Percentiles rank a stretch among this genome's conserved stretches.
Evolutionary conservation across 1,284 basidiomycete genomes (phyloP).

Genomic region (Takashimella koratensis): DNA sequence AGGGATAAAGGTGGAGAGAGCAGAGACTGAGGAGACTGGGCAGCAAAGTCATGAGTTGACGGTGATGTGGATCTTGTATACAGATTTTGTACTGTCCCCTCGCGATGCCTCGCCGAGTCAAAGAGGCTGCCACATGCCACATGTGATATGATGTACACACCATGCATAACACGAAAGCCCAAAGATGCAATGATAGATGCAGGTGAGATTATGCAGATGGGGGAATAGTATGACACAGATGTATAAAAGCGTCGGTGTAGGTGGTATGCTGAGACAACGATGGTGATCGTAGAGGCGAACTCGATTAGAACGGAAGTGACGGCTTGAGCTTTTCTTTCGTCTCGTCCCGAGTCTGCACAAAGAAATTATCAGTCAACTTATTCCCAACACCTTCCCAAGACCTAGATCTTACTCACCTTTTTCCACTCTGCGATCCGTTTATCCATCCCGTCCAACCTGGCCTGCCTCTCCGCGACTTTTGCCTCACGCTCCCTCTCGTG

Average conservation of each 20-base stretch:
- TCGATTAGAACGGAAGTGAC: constrained; percentile 32
- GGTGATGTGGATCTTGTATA: too few relatives aligned
- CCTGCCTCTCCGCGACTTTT: constrained; percentile 29
- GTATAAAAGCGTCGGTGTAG: neutral
- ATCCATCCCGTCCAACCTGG: constrained; percentile 41
- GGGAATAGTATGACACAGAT: neutral
- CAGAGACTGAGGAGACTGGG: too few relatives aligned
- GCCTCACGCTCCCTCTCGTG: constrained; percentile 33
- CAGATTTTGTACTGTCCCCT: too few relatives aligned
- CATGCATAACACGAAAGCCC: too few relatives aligned
- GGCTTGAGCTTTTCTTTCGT: constrained; percentile 21
- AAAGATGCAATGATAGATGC: too few relatives aligned
- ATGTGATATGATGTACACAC: too few relatives aligned
- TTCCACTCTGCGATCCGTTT: constrained; percentile 44
- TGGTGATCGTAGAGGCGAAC: too few relatives aligned
- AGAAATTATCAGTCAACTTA: neutral
- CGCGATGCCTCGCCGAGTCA: too few relatives aligned
- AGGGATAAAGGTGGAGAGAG: neutral
- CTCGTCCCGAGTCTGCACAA: constrained; percentile 18
- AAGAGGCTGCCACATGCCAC: too few relatives aligned
- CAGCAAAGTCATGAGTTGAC: too few relatives aligned
- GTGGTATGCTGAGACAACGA: neutral
- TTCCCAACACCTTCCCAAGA: neutral
- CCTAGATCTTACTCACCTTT: constrained; percentile 27
- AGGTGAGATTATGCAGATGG: neutral